Evolutionary conservation across 306 rosid species (phyloP).

Genomic region (Citrullus amarus): DNA sequence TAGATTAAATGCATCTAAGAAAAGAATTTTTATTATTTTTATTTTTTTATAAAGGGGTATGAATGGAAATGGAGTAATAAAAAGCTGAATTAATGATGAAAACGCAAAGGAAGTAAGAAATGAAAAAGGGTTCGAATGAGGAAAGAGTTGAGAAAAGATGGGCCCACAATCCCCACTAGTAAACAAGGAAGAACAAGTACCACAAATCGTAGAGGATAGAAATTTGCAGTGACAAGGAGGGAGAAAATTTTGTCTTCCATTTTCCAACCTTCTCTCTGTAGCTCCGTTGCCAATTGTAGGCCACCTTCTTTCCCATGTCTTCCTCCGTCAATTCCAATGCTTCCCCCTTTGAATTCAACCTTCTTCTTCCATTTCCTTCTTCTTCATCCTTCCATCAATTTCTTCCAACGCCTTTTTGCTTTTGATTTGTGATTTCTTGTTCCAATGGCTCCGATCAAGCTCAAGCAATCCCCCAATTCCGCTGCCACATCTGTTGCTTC

Average conservation of each 20-base stretch:
- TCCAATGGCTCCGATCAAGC: slow-evolving; percentile 39
- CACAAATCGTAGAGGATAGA: slow-evolving; percentile 1
- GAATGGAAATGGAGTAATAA: no score
- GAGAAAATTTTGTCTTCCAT: background rate
- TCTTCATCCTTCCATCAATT: background rate
- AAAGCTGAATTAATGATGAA: no score
- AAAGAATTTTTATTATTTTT: no score
- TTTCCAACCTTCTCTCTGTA: background rate
- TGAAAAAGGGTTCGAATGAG: no score
- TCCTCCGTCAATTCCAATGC: slow-evolving; percentile 11
- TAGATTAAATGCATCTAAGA: no score
- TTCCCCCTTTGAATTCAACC: background rate
- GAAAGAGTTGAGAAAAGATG: background rate
- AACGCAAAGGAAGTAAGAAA: no score
- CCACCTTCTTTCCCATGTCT: background rate
- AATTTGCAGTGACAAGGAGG: background rate
- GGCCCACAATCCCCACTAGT: background rate
- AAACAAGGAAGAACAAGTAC: background rate
- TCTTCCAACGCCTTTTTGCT: background rate
- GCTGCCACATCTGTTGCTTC: slow-evolving; percentile 23
- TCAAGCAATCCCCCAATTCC: slow-evolving; percentile 35
- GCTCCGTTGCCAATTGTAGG: slow-evolving; percentile 7
- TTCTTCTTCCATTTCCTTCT: background rate
- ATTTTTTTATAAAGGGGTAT: no score
- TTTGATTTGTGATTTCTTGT: background rate